phyloP scores from a whole-genome alignment of 208 protist genomes.

The Acanthamoeba quina region DNA sequence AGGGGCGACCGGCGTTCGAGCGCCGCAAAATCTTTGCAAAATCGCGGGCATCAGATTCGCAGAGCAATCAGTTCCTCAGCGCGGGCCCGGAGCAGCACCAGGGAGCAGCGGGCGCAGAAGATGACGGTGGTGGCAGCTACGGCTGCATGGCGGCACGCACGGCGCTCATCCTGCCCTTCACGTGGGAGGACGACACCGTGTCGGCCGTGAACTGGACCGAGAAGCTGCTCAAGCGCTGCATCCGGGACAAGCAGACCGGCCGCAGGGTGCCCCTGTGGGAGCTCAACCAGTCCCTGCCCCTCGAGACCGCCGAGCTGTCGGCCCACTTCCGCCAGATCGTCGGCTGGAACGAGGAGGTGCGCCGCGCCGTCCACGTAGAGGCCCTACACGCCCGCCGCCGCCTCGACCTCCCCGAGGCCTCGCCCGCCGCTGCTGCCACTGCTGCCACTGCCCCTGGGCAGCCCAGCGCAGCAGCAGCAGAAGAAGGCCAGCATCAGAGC shows the following conservation, averaged over 20 bases:
- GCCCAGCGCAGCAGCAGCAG: neutral
- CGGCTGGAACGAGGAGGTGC: slow-evolving; percentile 54
- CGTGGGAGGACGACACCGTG: slow-evolving; percentile 13
- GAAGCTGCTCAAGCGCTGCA: neutral
- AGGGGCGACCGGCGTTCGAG: slow-evolving; percentile 31
- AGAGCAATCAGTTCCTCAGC: neutral
- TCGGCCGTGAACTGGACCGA: slow-evolving; percentile 4
- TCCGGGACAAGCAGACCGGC: slow-evolving; percentile 35
- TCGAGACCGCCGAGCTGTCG: slow-evolving; percentile 36
- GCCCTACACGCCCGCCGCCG: neutral
- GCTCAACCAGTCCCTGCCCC: neutral
- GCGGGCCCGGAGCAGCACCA: neutral
- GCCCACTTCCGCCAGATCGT: slow-evolving; percentile 71
- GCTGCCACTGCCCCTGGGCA: neutral
- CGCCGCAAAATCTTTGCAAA: slow-evolving; percentile 25
- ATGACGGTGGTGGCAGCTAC: neutral
- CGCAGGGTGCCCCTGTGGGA: slow-evolving; percentile 34
- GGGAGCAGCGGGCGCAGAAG: neutral
- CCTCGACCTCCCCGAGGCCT: neutral
- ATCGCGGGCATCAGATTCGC: neutral
- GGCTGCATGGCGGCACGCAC: slow-evolving; percentile 27
- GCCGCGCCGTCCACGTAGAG: neutral
- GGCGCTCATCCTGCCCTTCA: slow-evolving; percentile 64
- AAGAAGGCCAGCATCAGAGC: neutral
- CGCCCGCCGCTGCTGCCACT: neutral